Percentiles rank a stretch among this genome's conserved stretches.
Conservation (phyloP, 1,139 yeast species). For the Suhomyces bolitotheri region DNA sequence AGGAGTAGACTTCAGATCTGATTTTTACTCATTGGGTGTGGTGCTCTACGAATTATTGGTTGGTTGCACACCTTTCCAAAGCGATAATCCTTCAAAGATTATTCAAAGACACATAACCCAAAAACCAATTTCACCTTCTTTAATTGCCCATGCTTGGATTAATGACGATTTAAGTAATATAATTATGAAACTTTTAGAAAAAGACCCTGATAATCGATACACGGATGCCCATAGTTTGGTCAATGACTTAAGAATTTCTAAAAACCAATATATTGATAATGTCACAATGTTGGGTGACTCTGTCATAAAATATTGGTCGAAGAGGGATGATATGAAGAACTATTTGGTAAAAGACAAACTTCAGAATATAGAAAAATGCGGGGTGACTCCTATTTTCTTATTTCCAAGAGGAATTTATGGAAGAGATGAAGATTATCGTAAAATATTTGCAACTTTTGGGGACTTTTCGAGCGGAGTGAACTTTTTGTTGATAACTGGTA, state of each 20-base stretch:
- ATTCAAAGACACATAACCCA: conserved; percentile 45
- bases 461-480: conserved; percentile 25
- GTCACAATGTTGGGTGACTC: conserved; percentile 9
- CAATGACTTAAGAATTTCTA: conserved; percentile 34
- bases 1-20: conserved; percentile 51
- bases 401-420: conserved; percentile 39
- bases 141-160: conserved; percentile 36
- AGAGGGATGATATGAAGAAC: conserved; percentile 8
- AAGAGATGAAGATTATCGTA: conserved; percentile 30
- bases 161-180: conserved; percentile 39
- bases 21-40: conserved; percentile 53
- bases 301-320: conserved; percentile 10
- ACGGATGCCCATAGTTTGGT: conserved; percentile 38
- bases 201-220: conserved; percentile 45
- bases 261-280: conserved; percentile 21
- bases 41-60: conserved; percentile 50
- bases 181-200: conserved; percentile 47
- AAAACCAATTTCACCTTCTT: conserved; percentile 42
- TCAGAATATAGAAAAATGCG: conserved; percentile 10
- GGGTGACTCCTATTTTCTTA: conserved; percentile 23
- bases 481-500: conserved; percentile 42
- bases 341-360: conserved; percentile 9
- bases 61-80: conserved; percentile 48
- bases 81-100: conserved; percentile 42
- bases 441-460: conserved; percentile 28